Evolutionary conservation across 2,329 filamentous ascomycete species (phyloP).

Genomic region (Colletotrichum lentis): DNA sequence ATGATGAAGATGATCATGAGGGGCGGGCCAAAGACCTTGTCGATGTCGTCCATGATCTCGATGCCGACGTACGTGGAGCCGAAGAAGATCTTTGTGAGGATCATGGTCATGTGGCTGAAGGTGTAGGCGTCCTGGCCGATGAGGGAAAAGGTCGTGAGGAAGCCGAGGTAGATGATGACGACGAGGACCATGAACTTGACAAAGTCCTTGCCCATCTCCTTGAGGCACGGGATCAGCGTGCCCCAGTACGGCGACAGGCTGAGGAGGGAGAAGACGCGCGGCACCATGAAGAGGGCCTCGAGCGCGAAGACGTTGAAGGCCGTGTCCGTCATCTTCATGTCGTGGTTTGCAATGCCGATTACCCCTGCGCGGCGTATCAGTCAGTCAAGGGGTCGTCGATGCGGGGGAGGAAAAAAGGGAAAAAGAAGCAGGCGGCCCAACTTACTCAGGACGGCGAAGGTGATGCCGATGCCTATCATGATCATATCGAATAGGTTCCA

Average conservation of each 20-base stretch:
- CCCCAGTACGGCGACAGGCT: conserved; percentile 91
- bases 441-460: conserved; percentile 78
- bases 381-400: no score
- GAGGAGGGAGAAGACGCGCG: conserved; percentile 85
- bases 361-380: conserved; percentile 58
- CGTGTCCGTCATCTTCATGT: conserved; percentile 72
- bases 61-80: conserved; percentile 80
- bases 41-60: conserved; percentile 69
- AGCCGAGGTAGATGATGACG: conserved; percentile 83
- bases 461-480: conserved; percentile 76
- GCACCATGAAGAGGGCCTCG: conserved; percentile 89
- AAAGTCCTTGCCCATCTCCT: conserved; percentile 95
- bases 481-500: conserved; percentile 79
- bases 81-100: conserved; percentile 82
- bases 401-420: not conserved
- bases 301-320: conserved; percentile 90
- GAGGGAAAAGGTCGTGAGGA: conserved; percentile 85
- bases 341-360: conserved; percentile 69
- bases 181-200: conserved; percentile 84
- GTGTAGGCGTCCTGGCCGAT: conserved; percentile 75
- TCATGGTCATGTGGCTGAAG: conserved; percentile 75
- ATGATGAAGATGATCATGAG: conserved; percentile 78
- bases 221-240: conserved; percentile 86
- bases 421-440: conserved; percentile 30
- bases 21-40: conserved; percentile 66